Evolutionary conservation across 1,139 yeast species (phyloP).

Genomic region (Blastobotrys illinoisensis): DNA sequence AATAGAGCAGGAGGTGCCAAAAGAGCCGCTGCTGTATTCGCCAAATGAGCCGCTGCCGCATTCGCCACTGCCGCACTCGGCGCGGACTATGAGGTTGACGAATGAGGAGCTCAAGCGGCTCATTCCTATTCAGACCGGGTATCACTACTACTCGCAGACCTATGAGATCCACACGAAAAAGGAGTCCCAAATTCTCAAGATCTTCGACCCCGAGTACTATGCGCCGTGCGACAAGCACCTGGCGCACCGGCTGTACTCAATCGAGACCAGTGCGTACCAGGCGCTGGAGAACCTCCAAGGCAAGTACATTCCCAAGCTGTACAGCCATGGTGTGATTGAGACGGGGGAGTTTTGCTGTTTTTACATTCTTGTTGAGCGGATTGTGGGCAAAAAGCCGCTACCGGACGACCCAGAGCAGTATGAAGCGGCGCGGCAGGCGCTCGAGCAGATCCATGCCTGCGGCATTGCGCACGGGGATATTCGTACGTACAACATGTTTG

Average conservation of each 20-base stretch:
- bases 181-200: conserved; percentile 2
- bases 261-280: conserved; percentile 2
- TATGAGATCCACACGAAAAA: neutral
- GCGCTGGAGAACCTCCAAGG: conserved; percentile 5
- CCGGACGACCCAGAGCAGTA: neutral
- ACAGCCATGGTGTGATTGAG: neutral
- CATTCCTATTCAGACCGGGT: conserved; percentile 3
- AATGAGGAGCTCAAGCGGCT: neutral
- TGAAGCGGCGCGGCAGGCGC: conserved; percentile 1
- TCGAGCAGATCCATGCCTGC: conserved; percentile 4
- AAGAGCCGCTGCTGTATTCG: too few relatives aligned
- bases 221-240: neutral
- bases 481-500: neutral
- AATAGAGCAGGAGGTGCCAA: neutral
- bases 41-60: too few relatives aligned
- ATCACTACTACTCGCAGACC: conserved; percentile 3
- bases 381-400: neutral
- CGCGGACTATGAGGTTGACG: neutral
- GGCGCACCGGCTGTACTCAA: neutral
- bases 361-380: conserved; percentile 5
- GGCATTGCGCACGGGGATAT: conserved; percentile 6
- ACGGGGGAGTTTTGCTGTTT: neutral
- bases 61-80: neutral
- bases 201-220: conserved; percentile 5
- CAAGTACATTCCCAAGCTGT: conserved; percentile 1